Conservation (phyloP, 306 rosid species). For the Glycyrrhiza uralensis region DNA sequence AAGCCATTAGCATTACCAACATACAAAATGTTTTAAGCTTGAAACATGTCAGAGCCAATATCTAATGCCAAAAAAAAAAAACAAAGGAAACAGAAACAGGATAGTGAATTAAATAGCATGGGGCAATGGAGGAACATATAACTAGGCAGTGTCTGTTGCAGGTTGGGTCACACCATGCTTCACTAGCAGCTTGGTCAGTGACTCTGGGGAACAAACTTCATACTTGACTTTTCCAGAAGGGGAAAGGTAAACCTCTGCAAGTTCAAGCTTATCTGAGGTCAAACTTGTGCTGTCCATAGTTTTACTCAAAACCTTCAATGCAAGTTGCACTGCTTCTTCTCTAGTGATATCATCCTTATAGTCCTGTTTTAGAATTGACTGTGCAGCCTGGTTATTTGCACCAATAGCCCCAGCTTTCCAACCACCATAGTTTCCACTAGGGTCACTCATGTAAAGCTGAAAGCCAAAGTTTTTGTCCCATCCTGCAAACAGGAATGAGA, state of each 20-base stretch:
- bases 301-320: constrained; percentile 47
- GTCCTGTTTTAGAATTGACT: constrained; percentile 51
- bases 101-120: constrained; percentile 1
- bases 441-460: constrained; percentile 55
- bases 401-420: constrained; percentile 58
- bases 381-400: constrained; percentile 49
- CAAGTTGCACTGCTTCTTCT: constrained; percentile 53
- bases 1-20: constrained; percentile 17
- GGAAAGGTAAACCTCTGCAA: constrained; percentile 46
- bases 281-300: constrained; percentile 53
- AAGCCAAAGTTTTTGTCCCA: constrained; percentile 54
- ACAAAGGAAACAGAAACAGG: neutral
- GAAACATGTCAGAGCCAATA: neutral
- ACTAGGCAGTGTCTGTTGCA: constrained; percentile 44
- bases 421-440: constrained; percentile 55
- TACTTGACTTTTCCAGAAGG: constrained; percentile 51
- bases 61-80: neutral
- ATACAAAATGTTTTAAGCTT: neutral
- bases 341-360: constrained; percentile 49
- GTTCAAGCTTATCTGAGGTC: constrained; percentile 46
- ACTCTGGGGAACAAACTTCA: constrained; percentile 48
- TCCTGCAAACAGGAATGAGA: constrained; percentile 49
- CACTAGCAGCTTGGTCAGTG: constrained; percentile 41
- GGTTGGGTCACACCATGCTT: constrained; percentile 51
- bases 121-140: constrained; percentile 2